Conservation (phyloP, 73 alveolate genomes). For the Symbiodinium pilosum region DNA sequence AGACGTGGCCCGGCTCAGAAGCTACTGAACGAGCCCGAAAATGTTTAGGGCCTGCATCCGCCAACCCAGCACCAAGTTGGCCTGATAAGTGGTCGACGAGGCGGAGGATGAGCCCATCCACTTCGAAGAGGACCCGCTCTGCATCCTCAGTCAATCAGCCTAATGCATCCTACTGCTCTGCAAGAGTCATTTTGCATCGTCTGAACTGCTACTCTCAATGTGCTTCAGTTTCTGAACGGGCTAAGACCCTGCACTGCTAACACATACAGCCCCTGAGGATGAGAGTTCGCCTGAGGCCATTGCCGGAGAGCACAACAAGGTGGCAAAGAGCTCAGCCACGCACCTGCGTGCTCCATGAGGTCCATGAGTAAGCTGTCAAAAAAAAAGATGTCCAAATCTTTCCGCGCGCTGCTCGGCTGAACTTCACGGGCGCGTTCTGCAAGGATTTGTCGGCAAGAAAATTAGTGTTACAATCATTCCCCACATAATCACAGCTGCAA, state of each 20-base stretch:
- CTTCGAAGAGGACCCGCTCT: constrained; percentile 14
- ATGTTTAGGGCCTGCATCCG: neutral
- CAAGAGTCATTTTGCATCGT: no score
- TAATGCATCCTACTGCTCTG: no score
- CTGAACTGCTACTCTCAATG: no score
- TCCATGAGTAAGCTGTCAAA: no score
- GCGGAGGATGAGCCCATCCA: constrained; percentile 64
- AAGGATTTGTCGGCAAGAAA: no score
- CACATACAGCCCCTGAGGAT: neutral
- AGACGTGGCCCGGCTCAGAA: neutral
- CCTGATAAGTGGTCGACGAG: constrained; percentile 65
- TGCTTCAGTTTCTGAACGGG: no score
- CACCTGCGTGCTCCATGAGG: neutral
- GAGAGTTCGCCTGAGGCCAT: neutral
- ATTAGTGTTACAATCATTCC: no score
- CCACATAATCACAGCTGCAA: no score
- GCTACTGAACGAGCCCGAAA: neutral
- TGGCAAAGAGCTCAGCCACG: neutral
- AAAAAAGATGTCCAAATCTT: no score
- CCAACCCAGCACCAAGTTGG: neutral
- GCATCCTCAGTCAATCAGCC: neutral
- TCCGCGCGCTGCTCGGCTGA: no score
- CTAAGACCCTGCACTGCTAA: neutral
- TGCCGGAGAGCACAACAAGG: neutral
- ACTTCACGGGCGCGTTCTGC: no score